Base-by-base conservation (phyloP, 495 filamentous ascomycete species). In the Baudoinia panamericana region DNA sequence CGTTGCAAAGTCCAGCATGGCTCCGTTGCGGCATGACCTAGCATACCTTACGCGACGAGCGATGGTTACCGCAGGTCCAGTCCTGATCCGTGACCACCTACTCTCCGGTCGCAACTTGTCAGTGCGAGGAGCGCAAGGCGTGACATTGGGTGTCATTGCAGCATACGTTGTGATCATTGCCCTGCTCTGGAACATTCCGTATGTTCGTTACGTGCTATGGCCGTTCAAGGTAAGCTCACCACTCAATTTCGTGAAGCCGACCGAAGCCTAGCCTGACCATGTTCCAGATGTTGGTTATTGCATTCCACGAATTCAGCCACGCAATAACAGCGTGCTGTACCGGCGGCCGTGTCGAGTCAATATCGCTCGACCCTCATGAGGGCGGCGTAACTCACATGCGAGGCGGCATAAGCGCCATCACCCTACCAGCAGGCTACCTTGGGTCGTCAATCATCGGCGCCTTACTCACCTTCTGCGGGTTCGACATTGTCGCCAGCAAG, bases 301-400 rank as follows among this genome's bases (percentile, higher is more conserved):
- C 81, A 22, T 86, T 84, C 61, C 80, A 86, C 64, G 81, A 86
- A 56, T 86, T 84, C 58, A 71, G 76, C 22, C 81, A 86, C 62
- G 81, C 81, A 30, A 75, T 80, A 47, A 75, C 76, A 4, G 76
- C 79, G 28, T 69, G 73, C 47, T 73, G 76, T 32, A 86, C 81
- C 0, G 80, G 81, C 30, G 81, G 80, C 5, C 63, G 62, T 31
- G 80, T 86, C 27, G 71, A 82, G 41, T 77, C 73, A n/a, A 87
- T 80, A 38, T 75, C 71, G 0, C 63, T 76, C 13, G 77, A 82
- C 56, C 78, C 76, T 2, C 65, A 72, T 39, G 76, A 82, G 56
- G 77, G 80, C 41, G 78, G 80, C 21, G 79, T 83, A 0, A 86
- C 80, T 26, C 71, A 79, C 46, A 78, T 87, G 80, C 69, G 66